These are phyloP conservation scores for Chalaropsis thielavioides DNA, from an alignment of 2,329 filamentous ascomycete species.

Conservation along the genomic window DNA sequence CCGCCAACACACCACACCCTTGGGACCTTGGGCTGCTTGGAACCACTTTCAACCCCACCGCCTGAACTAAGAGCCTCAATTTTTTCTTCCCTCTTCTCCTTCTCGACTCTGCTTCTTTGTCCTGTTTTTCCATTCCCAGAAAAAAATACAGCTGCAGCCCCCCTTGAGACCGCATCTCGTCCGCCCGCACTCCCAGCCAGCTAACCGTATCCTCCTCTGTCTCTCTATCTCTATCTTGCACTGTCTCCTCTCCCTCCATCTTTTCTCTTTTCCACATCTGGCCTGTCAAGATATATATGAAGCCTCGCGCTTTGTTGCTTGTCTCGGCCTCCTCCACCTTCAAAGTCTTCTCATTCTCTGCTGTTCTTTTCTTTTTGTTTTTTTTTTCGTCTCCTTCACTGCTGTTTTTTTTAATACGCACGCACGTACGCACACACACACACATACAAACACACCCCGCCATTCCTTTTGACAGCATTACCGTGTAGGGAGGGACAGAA, in stretches of 20 bases:
- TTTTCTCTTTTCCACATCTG: not conserved
- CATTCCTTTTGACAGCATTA: slow-evolving; percentile 5
- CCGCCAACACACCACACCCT: not conserved
- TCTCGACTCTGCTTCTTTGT: not conserved
- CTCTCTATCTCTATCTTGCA: not conserved
- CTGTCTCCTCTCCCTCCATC: not conserved
- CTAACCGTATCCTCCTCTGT: too few species aligned
- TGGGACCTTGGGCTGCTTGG: not conserved
- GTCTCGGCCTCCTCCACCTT: not conserved
- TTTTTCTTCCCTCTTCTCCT: not conserved
- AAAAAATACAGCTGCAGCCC: not conserved
- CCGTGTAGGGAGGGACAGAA: not conserved
- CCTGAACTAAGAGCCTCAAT: not conserved
- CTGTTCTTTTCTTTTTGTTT: not conserved
- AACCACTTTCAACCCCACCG: slow-evolving; percentile 11
- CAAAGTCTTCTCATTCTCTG: not conserved
- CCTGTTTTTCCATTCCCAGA: not conserved
- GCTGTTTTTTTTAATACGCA: not conserved
- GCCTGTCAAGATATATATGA: not conserved
- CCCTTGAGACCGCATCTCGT: not conserved
- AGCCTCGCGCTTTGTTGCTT: not conserved
- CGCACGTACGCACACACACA: slow-evolving; percentile 5
- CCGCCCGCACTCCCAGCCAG: too few species aligned
- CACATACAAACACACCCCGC: not conserved
- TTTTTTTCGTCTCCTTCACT: not conserved